phyloP scores from a whole-genome alignment of 139 green algal species.

The Yamagishiella unicocca region DNA sequence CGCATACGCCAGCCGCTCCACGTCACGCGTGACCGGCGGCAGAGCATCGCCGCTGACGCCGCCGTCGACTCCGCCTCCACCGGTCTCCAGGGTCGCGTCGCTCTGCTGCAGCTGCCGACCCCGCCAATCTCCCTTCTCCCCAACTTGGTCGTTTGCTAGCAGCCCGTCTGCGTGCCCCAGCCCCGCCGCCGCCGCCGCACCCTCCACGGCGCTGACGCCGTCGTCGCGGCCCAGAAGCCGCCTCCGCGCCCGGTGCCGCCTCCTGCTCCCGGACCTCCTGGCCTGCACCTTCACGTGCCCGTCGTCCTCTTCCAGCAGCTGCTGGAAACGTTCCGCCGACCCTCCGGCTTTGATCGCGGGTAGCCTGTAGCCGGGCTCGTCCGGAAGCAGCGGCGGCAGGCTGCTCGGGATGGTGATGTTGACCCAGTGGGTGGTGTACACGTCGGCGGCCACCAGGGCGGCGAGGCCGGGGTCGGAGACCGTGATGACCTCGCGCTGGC shows the following conservation, averaged over 20 bases:
- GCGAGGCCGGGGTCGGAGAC: neutral
- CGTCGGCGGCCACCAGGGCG: neutral
- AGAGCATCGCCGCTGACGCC: neutral
- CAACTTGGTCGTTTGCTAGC: too few species aligned
- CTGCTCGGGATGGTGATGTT: slow-evolving; percentile 8
- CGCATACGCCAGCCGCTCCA: slow-evolving; percentile 35
- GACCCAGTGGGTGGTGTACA: neutral
- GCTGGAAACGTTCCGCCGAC: neutral
- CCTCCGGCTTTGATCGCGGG: neutral
- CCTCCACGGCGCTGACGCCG: too few species aligned
- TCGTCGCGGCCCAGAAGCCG: neutral
- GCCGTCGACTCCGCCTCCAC: neutral
- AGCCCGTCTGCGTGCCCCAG: neutral
- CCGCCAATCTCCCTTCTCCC: too few species aligned
- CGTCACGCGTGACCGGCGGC: neutral
- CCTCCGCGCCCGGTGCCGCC: too few species aligned
- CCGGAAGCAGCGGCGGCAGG: slow-evolving; percentile 6
- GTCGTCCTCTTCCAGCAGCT: neutral
- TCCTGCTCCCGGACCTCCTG: neutral
- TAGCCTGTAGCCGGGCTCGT: slow-evolving; percentile 21
- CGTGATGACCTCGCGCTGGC: neutral
- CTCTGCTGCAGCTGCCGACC: neutral
- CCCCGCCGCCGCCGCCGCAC: neutral
- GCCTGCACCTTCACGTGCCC: neutral
- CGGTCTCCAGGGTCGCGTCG: neutral